phyloP scores from a whole-genome alignment of 768 basidiomycete genomes.

The Suillus ampliporus region DNA sequence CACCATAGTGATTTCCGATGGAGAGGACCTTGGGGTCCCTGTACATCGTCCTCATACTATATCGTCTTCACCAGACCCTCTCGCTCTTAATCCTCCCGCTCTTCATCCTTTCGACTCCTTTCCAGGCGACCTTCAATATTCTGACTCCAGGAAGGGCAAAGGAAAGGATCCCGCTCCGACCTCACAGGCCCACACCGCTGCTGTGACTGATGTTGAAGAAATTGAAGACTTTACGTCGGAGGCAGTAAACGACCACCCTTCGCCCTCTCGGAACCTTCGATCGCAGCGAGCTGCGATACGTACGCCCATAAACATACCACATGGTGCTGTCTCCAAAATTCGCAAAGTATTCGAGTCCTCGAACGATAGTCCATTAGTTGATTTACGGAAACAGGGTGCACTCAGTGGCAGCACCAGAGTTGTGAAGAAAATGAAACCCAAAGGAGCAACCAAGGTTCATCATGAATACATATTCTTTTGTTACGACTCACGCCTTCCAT shows the following conservation, averaged over 20 bases:
- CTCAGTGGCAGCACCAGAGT: slow-evolving; percentile 1
- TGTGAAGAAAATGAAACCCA: slow-evolving; percentile 31
- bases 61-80: slow-evolving; percentile 33
- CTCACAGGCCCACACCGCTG: background rate
- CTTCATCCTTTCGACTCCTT: slow-evolving; percentile 28
- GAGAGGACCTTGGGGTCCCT: slow-evolving; percentile 29
- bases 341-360: slow-evolving; percentile 18
- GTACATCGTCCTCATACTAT: slow-evolving; percentile 18
- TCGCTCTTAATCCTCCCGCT: background rate
- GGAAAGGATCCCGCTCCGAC: background rate
- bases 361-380: background rate
- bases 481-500: background rate
- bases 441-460: slow-evolving; percentile 26
- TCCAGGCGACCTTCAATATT: slow-evolving; percentile 17
- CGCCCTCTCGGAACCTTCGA: background rate
- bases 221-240: slow-evolving; percentile 17
- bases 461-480: background rate
- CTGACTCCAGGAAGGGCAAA: slow-evolving; percentile 29
- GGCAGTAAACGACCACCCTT: slow-evolving; percentile 24
- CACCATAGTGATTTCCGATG: slow-evolving; percentile 23
- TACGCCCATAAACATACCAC: slow-evolving; percentile 12
- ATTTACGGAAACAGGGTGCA: slow-evolving; percentile 12
- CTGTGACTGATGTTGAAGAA: slow-evolving; percentile 16
- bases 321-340: slow-evolving; percentile 17
- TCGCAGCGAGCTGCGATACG: slow-evolving; percentile 1